Base-by-base conservation (phyloP, 2,329 filamentous ascomycete species). In the Apiospora sp. region DNA sequence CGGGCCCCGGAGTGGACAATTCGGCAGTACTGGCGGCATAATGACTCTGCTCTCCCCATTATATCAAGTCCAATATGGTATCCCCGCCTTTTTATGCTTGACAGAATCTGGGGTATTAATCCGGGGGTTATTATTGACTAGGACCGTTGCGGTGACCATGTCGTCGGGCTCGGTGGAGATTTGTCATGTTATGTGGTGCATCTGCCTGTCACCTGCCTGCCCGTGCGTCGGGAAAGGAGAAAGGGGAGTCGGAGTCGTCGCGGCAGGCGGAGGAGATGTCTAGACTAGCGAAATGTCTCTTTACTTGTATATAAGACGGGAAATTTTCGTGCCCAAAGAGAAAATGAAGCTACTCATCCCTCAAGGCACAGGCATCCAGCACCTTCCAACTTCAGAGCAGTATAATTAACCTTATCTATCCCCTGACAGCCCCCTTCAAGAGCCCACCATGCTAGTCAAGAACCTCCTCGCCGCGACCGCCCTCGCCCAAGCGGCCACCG, bases 381-480 rank as follows among this genome's bases (percentile, higher is more conserved):
- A 13, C 8, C 30, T 64, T 27, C 49, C 34, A 41, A 4, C 8
- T 41, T 24, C 8, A n/a, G 3, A 64, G 34, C 58, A 64, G 58
- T 41, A 34, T 41, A 3, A 24, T 64, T 8, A 61, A 19, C 16
- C 30, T n/a, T 16, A 22, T n/a, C 4, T 0, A 1, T n/a, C 19
- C 8, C 3, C 4, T 1, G 8, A 3, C 22, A 43, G 24, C 34
- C 41, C 12, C 12, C n/a, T 19, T 13, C 37, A 46, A 68, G 27
- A 4, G 43, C 43, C 54, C 46, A 58, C 37, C 24, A 71, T 67
- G 71, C 46, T 71, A 34, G 24, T 67, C 68, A 67, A 68, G 34
- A 44, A 37, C 51, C 43, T 71, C 49, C 16, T 71, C 67, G 64
- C 71, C 70, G 67, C 67, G 5, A 46, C 24, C n/a, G 70, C 68